Base-by-base conservation (phyloP, 2,329 filamentous ascomycete species). In the Fusarium floridanum region DNA sequence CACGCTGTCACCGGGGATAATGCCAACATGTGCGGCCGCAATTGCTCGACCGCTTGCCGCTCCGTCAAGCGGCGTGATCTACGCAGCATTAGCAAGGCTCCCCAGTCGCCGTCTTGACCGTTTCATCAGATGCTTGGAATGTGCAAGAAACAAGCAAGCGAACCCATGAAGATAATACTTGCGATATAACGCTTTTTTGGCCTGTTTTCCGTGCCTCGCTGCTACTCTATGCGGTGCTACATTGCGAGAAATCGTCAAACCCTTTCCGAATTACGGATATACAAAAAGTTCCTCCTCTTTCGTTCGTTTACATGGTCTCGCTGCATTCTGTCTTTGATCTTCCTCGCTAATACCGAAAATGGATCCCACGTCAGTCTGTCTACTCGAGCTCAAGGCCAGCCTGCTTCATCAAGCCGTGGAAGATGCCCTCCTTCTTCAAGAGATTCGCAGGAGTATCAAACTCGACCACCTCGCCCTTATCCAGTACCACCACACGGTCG, bases 401-500 rank as follows among this genome's bases (percentile, higher is more conserved):
- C 85, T 99, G 95, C 84, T 92, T 95, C 71, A 98, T 97, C 57
- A 99, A 86, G 67, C 95, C 92, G 84, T 97, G 94, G 83, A 99
- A 99, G 61, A 94, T 84, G 2, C 96, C 91, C 80, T 91, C 91
- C 80, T 89, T 88, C 83, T 91, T 91, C 72, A 98, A 90, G 67
- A 99, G 87, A 73, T 92, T 91, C 43, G 90, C 87, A 2, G 97
- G 97, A 8, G 92, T 95, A 82, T 97, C 97, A 83, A 98, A 99
- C 83, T 99, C 97, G 60, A 92, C 93, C 48, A 99, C 95, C 78
- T 91, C 90, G 50, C 97, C 97, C 83, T 93, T 93, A 81, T 98
- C 95, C 7, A 99, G 90, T 60, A 99, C 97, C 39, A 99, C 92
- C 72, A 99, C 97, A 61, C 95, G 91, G 85, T 99, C 96, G 71